Percentiles rank a stretch among this genome's conserved stretches.
Conservation (phyloP, 1,284 basidiomycete species). For the Ganoderma boninense region DNA sequence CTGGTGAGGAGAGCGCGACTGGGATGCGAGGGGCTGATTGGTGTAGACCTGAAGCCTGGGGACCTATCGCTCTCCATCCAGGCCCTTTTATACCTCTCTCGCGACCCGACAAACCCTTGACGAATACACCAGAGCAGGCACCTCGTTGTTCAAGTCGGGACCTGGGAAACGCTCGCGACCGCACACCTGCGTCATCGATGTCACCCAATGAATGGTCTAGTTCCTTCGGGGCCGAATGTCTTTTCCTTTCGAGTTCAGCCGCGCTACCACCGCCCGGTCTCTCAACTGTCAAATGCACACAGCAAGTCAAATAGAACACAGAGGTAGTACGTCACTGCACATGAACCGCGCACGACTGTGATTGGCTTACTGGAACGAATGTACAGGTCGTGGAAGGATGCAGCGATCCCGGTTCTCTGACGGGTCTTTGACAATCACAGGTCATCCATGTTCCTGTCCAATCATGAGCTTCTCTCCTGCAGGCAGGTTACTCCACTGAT, state of each 20-base stretch:
- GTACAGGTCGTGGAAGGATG: neutral
- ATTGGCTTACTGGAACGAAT: neutral
- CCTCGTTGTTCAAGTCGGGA: neutral
- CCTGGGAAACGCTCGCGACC: neutral
- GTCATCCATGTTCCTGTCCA: neutral
- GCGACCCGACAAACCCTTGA: neutral
- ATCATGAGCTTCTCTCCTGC: neutral
- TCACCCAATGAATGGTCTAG: neutral
- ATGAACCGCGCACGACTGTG: neutral
- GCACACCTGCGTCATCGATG: neutral
- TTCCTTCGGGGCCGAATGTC: neutral
- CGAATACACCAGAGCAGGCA: neutral
- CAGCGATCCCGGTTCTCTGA: neutral
- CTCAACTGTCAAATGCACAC: neutral
- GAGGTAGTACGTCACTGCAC: neutral
- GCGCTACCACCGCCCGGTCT: neutral
- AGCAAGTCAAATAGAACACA: neutral
- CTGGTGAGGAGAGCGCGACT: neutral
- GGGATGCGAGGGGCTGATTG: constrained; percentile 8
- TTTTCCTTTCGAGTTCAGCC: neutral
- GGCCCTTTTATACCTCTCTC: constrained; percentile 13
- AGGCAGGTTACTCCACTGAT: neutral
- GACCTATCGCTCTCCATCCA: neutral
- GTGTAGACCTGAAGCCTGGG: constrained; percentile 20
- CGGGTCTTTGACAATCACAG: neutral